Evolutionary conservation across 352 stramenopile genomes (phyloP), one percentile per base, ranked within the genome.

Genomic region (Aphanomyces euteiches): DNA sequence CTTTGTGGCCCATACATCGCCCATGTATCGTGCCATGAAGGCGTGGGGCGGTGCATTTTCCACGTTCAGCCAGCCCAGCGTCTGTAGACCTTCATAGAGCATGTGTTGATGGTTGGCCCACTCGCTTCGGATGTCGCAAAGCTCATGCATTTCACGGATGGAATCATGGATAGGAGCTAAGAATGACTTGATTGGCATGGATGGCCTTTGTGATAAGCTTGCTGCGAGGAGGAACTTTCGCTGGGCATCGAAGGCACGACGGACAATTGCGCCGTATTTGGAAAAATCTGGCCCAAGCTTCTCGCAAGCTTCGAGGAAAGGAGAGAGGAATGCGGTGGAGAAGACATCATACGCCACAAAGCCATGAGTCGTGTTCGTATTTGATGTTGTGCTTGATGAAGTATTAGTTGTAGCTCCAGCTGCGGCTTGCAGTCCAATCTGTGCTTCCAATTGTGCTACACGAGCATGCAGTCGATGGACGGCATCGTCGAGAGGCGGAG

Each of bases 1-100:
- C 76, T 98, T 98, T 82, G 99, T 99, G 48, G 91, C 92, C 92
- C 95, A 99, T 78, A 98, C 98, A 74, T 99, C 96, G 53, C 91
- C 96, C 66, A 98, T 82, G 71, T 96, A 98, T 72, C 92, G 96
- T 72, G 98, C 96, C 63, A 98, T 96, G 79, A 98, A 98, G 40
- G 90, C 87, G 67, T 95, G 93, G 10, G 96, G 96, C 0, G 90
- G 83, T 3, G 87, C 87, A 34, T 34, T 34, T 73, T 95, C 75
- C 13, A 93, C 85, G 28, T 77, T 89, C 61, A 95, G 73, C 87
- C 87, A 95, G 45, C 84, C 84, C 36, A 95, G 84, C 47, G 83
- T 85, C 71, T 95, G 85, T 57, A 93, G 88, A 13, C 85, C 87
- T 75, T 95, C 87, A 70, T 93, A 91, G 36, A 95, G 82, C 85